Evolutionary conservation across 1,284 basidiomycete species (phyloP).

Genomic region (Lignosus rhinocerotis): DNA sequence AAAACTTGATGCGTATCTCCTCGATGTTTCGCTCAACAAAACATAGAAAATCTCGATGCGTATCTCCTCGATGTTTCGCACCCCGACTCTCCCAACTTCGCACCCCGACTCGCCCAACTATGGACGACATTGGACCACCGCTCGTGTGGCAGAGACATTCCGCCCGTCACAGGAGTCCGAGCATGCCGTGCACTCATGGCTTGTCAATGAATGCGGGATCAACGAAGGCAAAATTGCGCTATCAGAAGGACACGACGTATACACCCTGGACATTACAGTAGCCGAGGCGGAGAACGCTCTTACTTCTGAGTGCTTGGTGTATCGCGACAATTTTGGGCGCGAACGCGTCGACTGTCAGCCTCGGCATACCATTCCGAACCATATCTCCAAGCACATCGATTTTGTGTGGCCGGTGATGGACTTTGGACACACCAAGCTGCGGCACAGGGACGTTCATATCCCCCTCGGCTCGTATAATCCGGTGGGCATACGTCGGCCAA

Average conservation of each 20-base stretch:
- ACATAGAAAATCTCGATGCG: conserved; percentile 40
- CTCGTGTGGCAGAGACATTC: conserved; percentile 39
- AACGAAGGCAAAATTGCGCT: conserved; percentile 31
- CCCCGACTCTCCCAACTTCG: conserved; percentile 44
- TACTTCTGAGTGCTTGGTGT: conserved; percentile 45
- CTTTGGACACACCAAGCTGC: conserved; percentile 8
- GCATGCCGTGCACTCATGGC: conserved; percentile 34
- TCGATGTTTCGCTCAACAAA: conserved; percentile 45
- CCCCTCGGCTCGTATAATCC: background rate
- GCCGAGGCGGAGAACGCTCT: conserved; percentile 45
- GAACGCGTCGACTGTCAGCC: conserved; percentile 30
- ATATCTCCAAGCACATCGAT: conserved; percentile 25
- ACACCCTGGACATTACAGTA: conserved; percentile 43
- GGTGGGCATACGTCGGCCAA: background rate
- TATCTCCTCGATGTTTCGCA: conserved; percentile 44
- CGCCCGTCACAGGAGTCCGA: conserved; percentile 44
- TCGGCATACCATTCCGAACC: conserved; percentile 24
- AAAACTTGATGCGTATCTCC: conserved; percentile 40
- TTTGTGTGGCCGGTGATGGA: conserved; percentile 24
- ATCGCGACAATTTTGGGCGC: conserved; percentile 33
- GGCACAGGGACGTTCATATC: background rate
- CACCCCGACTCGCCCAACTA: conserved; percentile 43
- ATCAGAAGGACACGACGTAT: conserved; percentile 38
- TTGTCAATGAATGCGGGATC: conserved; percentile 31
- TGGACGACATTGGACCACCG: conserved; percentile 42